Conservation (phyloP, 495 filamentous ascomycete genomes). For the Aspergillus carlsbadensis region DNA sequence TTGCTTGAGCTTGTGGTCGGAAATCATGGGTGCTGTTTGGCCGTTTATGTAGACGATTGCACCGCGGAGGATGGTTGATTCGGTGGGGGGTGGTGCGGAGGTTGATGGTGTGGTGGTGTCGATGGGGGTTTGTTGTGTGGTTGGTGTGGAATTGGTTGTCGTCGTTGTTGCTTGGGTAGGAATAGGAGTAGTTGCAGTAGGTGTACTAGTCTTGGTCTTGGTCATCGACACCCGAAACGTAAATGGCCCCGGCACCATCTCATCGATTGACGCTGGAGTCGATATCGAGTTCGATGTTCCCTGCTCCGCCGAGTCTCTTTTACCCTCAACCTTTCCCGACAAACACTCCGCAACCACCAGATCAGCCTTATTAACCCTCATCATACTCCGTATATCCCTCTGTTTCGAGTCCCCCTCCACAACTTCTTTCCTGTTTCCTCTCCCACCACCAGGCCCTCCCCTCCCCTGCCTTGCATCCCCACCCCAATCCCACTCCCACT, state of each 20-base stretch:
- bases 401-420: constrained; percentile 25
- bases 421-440: constrained; percentile 17
- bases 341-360: neutral
- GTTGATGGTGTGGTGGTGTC: neutral
- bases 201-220: neutral
- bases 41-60: constrained; percentile 85
- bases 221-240: neutral
- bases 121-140: neutral
- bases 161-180: too few relatives aligned
- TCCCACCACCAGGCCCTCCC: constrained; percentile 2
- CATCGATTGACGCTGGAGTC: neutral
- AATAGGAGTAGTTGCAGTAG: neutral
- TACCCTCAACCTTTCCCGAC: neutral
- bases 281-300: neutral
- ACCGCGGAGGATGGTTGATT: constrained; percentile 56
- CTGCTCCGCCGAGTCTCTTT: too few relatives aligned
- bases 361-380: constrained; percentile 16
- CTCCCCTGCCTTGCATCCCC: neutral
- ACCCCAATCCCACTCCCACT: constrained; percentile 12
- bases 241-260: neutral
- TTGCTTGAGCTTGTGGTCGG: constrained; percentile 82
- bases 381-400: constrained; percentile 39
- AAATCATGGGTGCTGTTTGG: constrained; percentile 74
- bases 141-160: neutral
- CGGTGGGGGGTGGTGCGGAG: neutral